Conservation (phyloP, 352 stramenopile genomes). For the Globisporangium acanthophoron region DNA sequence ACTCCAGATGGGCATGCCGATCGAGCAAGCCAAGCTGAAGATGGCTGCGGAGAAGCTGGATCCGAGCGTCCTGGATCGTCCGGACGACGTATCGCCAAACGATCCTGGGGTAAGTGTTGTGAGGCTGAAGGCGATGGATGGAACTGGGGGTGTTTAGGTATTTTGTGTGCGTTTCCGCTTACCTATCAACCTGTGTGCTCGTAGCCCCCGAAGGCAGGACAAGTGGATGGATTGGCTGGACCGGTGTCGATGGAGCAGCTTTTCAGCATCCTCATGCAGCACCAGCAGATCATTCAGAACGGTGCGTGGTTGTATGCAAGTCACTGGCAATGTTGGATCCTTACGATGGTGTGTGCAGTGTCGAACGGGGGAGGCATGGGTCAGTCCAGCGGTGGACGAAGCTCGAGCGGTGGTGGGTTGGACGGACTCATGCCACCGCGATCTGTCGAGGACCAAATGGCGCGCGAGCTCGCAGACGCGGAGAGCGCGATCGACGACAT, state of each 20-base stretch:
- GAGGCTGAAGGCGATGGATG: too few species aligned
- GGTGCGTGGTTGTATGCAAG: conserved; percentile 19
- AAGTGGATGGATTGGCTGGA: conserved; percentile 18
- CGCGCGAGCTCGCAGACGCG: conserved; percentile 65
- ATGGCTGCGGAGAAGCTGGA: conserved; percentile 71
- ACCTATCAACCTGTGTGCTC: conserved; percentile 1
- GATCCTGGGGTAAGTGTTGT: conserved; percentile 55
- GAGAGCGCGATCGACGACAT: conserved; percentile 82
- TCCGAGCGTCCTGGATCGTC: conserved; percentile 52
- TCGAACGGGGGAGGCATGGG: conserved; percentile 21
- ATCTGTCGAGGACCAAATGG: conserved; percentile 83
- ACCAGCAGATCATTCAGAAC: conserved; percentile 86
- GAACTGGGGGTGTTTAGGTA: too few species aligned
- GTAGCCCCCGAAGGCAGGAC: conserved; percentile 31
- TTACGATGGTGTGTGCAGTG: conserved; percentile 21
- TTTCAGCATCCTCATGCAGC: conserved; percentile 84
- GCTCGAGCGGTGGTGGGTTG: conserved; percentile 15
- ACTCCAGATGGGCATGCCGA: conserved; percentile 72
- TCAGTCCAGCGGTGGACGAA: conserved; percentile 2
- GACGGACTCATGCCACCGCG: conserved; percentile 19
- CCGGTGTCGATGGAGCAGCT: conserved; percentile 84
- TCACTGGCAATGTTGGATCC: neutral
- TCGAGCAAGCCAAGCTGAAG: conserved; percentile 80
- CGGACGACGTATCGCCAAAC: conserved; percentile 74
- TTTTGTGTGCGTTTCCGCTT: neutral